A percentile compares a stretch with the other conserved stretches of the same genome.
These are phyloP conservation scores for Cicer arietinum DNA, from an alignment of 306 rosid species.

Conservation along the genomic window DNA sequence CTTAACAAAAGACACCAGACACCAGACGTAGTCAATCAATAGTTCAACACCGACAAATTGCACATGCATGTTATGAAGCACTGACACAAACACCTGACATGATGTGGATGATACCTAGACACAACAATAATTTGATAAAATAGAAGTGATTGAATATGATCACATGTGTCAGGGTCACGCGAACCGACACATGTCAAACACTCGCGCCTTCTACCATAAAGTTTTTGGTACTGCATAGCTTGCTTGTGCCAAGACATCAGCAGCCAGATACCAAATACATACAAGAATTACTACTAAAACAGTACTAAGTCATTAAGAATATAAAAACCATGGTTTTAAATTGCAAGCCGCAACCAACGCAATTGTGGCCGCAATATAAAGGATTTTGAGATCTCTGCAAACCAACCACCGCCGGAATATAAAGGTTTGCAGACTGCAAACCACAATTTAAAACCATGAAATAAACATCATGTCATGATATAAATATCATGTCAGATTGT, in stretches of 20 bases:
- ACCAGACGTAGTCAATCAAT: neutral
- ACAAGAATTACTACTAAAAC: conserved; percentile 16
- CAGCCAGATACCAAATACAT: conserved; percentile 23
- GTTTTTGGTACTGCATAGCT: neutral
- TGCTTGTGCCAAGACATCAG: neutral
- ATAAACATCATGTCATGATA: conserved; percentile 8
- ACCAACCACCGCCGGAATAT: no score
- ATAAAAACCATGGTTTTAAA: no score
- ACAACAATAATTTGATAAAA: neutral
- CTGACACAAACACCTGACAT: neutral
- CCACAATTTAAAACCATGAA: no score
- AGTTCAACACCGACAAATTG: neutral
- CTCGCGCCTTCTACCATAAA: no score
- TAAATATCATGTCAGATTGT: conserved; percentile 11
- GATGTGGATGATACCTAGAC: no score
- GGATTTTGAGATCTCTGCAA: no score
- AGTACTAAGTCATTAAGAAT: neutral
- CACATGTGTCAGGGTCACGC: neutral
- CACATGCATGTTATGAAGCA: neutral
- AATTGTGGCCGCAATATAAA: no score
- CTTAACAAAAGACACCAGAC: neutral
- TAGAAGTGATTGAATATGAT: neutral
- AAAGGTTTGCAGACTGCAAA: no score
- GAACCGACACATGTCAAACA: no score
- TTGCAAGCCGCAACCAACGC: no score